Evolutionary conservation across 1,284 basidiomycete species (phyloP).

Genomic region (Ganoderma boninense): DNA sequence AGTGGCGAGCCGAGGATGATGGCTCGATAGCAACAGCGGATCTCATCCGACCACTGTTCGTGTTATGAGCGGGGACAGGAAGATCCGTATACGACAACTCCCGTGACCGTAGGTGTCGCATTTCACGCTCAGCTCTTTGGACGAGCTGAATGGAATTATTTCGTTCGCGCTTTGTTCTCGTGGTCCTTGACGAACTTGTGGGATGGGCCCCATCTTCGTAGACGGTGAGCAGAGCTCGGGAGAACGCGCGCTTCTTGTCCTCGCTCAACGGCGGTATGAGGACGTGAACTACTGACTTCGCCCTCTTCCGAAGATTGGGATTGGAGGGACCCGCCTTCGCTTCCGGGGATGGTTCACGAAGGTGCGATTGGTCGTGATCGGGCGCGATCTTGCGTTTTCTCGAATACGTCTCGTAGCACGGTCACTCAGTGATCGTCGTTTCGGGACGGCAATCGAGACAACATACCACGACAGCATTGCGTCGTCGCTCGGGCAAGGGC

Average conservation of each 20-base stretch:
- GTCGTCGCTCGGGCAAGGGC: not conserved
- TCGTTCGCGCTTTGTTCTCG: not conserved
- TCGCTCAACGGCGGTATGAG: not conserved
- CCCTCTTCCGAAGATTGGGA: not conserved
- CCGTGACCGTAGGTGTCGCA: not conserved
- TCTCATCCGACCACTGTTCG: not conserved
- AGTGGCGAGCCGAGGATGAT: not conserved
- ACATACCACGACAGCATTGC: not conserved
- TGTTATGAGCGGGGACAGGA: not conserved
- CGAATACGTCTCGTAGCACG: not conserved
- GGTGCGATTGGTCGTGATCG: not conserved
- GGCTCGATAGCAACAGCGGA: not conserved
- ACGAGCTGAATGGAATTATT: not conserved
- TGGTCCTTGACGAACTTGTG: not conserved
- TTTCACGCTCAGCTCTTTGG: not conserved
- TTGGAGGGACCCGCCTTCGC: not conserved
- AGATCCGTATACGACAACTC: not conserved
- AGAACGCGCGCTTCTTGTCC: not conserved
- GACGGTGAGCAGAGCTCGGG: not conserved
- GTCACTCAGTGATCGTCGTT: not conserved
- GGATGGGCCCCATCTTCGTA: not conserved
- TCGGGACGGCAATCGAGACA: not conserved
- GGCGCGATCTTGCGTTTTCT: constrained; percentile 4
- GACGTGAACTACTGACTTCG: not conserved
- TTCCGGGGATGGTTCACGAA: not conserved